Conservation (phyloP, 441 rosid species). For the Pelargonium citronellum region DNA sequence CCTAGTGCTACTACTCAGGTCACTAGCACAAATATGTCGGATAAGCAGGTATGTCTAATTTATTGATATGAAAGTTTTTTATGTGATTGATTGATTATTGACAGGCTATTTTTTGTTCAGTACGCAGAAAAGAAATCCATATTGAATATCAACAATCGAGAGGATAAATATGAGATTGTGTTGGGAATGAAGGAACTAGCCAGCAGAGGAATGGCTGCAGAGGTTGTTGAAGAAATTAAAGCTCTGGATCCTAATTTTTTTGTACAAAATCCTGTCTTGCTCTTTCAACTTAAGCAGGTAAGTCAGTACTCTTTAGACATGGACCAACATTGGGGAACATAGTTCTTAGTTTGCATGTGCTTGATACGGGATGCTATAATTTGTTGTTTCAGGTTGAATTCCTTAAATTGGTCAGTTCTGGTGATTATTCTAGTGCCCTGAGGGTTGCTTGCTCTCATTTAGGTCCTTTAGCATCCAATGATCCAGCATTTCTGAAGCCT, state of each 20-base stretch:
- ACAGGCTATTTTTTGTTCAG: conserved; percentile 28
- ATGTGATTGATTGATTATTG: conserved; percentile 11
- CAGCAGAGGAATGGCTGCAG: conserved; percentile 77
- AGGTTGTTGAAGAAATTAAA: conserved; percentile 68
- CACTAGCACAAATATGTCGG: conserved; percentile 24
- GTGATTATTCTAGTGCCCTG: conserved; percentile 73
- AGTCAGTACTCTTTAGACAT: conserved; percentile 8
- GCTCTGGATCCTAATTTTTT: conserved; percentile 64
- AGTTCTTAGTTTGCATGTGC: not conserved
- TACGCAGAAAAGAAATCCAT: conserved; percentile 26
- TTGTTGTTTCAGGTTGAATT: conserved; percentile 62
- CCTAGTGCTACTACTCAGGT: conserved; percentile 21
- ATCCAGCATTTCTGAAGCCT: conserved; percentile 61
- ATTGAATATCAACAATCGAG: conserved; percentile 23
- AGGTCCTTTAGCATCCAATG: conserved; percentile 76
- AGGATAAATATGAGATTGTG: conserved; percentile 60
- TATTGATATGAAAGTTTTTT: not conserved
- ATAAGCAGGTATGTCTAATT: conserved; percentile 35
- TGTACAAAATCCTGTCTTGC: conserved; percentile 53
- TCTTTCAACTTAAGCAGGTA: conserved; percentile 90
- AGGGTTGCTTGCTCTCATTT: conserved; percentile 72
- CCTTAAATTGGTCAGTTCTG: conserved; percentile 63
- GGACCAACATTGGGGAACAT: not conserved
- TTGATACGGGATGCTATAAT: not conserved
- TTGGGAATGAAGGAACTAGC: conserved; percentile 75